Evolutionary conservation across 1,284 basidiomycete genomes (phyloP).

Genomic region (Apiotrichum montevideense): DNA sequence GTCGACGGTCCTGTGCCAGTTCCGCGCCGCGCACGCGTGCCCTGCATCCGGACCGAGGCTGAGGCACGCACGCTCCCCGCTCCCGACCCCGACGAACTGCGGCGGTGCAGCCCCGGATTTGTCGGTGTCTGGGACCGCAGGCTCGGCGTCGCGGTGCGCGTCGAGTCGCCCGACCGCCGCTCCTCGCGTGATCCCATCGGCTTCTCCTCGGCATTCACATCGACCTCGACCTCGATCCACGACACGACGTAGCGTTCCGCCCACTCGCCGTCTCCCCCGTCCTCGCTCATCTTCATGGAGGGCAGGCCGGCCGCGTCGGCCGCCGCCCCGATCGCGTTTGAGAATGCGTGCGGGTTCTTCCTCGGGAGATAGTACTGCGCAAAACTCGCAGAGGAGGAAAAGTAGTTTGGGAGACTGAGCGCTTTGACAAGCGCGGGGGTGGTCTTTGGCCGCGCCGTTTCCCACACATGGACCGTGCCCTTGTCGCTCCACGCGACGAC

Average conservation of each 20-base stretch:
- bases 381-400: slow-evolving; percentile 87
- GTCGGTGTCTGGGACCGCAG: not conserved
- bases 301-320: slow-evolving; percentile 43
- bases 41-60: not conserved
- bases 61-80: not conserved
- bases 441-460: slow-evolving; percentile 1
- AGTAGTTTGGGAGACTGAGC: slow-evolving; percentile 75
- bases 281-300: slow-evolving; percentile 24
- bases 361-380: slow-evolving; percentile 82
- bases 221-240: slow-evolving; percentile 64
- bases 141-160: slow-evolving; percentile 25
- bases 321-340: slow-evolving; percentile 33
- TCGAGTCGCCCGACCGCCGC: slow-evolving; percentile 19
- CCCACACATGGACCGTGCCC: slow-evolving; percentile 83
- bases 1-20: not conserved
- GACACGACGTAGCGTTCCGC: slow-evolving; percentile 78
- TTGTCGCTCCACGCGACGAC: slow-evolving; percentile 72
- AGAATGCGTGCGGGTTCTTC: slow-evolving; percentile 45
- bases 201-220: slow-evolving; percentile 31
- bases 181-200: slow-evolving; percentile 25
- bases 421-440: slow-evolving; percentile 56
- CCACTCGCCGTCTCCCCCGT: slow-evolving; percentile 53
- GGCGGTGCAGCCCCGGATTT: slow-evolving; percentile 1
- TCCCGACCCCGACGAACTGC: not conserved
- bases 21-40: not conserved